Evolutionary conservation across 306 rosid species (phyloP).

Genomic region (Quercus mongolica): DNA sequence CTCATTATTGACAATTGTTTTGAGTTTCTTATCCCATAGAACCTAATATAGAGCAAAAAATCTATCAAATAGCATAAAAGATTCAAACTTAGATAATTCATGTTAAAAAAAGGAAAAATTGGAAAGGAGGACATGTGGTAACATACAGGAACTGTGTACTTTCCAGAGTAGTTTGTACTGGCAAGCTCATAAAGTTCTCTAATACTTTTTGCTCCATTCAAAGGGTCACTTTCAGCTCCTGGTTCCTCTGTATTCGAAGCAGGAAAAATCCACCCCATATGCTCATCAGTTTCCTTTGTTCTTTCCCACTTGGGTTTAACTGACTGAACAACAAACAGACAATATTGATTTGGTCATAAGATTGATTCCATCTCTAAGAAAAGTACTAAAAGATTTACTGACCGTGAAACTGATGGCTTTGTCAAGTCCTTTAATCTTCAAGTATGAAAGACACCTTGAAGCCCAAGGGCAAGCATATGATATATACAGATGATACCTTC

Average conservation of each 20-base stretch:
- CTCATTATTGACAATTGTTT: conserved; percentile 87
- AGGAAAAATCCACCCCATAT: not conserved
- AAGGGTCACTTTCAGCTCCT: not conserved
- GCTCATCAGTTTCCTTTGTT: conserved; percentile 1
- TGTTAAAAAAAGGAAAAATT: not conserved
- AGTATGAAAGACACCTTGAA: conserved; percentile 41
- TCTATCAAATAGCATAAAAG: conserved; percentile 7
- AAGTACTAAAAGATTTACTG: not conserved
- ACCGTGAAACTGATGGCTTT: not conserved
- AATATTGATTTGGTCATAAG: not conserved
- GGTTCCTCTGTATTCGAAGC: not conserved
- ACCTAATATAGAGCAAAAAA: conserved; percentile 44
- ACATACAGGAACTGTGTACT: conserved; percentile 86
- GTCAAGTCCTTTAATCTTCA: conserved; percentile 8
- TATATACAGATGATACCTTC: conserved; percentile 86
- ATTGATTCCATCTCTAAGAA: not conserved
- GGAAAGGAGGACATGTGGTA: not conserved
- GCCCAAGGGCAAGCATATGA: conserved; percentile 99
- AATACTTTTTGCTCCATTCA: conserved; percentile 74
- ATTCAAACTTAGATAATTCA: not conserved
- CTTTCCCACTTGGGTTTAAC: conserved; percentile 1
- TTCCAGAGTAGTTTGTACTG: conserved; percentile 70
- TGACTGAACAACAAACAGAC: not conserved
- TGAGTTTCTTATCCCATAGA: conserved; percentile 91
- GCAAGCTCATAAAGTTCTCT: conserved; percentile 90